phyloP scores from a whole-genome alignment of 331 rosid genomes.

The Quercus tomentella region DNA sequence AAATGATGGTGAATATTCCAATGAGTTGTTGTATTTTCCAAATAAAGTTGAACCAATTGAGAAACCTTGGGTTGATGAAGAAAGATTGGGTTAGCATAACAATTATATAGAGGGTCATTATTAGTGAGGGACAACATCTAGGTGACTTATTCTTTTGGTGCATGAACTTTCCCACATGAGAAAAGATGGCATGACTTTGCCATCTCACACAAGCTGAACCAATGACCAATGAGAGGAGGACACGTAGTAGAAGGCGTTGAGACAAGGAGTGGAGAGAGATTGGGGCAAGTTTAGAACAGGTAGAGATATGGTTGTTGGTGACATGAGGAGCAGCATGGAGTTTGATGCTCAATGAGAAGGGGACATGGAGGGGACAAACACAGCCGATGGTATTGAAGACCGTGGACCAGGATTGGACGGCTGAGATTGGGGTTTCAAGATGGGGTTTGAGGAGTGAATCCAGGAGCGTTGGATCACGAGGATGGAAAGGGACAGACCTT shows the following conservation, averaged over 20 bases:
- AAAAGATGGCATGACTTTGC: not conserved
- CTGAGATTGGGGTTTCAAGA: conserved; percentile 12
- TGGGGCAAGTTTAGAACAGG: not conserved
- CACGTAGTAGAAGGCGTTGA: not conserved
- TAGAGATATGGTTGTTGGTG: conserved; percentile 45
- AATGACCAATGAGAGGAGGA: conserved; percentile 30
- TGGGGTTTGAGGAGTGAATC: conserved; percentile 22
- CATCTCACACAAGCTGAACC: conserved; percentile 33
- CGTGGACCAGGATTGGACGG: conserved; percentile 52
- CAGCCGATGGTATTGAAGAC: conserved; percentile 25
- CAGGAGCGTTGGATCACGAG: conserved; percentile 43
- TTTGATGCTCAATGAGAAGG: conserved; percentile 32
- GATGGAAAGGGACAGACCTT: not conserved
- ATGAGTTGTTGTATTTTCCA: not conserved
- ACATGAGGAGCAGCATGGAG: conserved; percentile 34
- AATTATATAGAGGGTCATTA: conserved; percentile 31
- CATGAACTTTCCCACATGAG: conserved; percentile 25
- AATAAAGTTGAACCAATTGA: not conserved
- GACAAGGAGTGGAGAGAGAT: conserved; percentile 14
- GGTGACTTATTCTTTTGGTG: conserved; percentile 38
- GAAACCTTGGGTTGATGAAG: not conserved
- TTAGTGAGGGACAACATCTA: conserved; percentile 28
- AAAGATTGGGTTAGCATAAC: not conserved
- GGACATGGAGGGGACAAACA: conserved; percentile 49
- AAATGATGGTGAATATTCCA: not conserved